Conservation (phyloP, 1,284 basidiomycete species). For the Sporisorium scitamineum region DNA sequence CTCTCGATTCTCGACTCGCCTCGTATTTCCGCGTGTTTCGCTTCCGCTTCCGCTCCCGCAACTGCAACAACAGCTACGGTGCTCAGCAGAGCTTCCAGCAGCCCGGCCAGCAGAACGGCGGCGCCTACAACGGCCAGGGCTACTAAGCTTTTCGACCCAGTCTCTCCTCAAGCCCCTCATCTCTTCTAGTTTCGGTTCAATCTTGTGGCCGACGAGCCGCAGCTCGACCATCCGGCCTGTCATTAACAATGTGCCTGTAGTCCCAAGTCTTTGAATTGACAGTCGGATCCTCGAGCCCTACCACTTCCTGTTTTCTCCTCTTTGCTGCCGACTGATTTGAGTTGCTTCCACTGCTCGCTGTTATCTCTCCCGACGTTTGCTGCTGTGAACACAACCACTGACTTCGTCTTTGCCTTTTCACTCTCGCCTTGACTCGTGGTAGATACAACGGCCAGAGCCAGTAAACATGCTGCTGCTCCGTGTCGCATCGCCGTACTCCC, state of each 20-base stretch:
- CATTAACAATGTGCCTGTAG: conserved; percentile 10
- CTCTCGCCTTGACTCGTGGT: background rate
- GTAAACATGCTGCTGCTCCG: conserved; percentile 22
- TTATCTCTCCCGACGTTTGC: background rate
- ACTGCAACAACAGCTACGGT: conserved; percentile 34
- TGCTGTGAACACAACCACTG: conserved; percentile 2
- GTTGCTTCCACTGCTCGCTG: background rate
- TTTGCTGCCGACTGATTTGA: background rate
- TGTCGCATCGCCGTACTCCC: background rate
- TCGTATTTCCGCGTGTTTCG: background rate
- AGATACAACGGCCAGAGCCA: conserved; percentile 53
- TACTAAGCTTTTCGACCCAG: conserved; percentile 35
- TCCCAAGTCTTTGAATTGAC: conserved; percentile 30
- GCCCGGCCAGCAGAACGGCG: conserved; percentile 46
- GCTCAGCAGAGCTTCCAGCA: conserved; percentile 49
- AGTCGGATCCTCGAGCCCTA: conserved; percentile 8
- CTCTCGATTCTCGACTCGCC: background rate
- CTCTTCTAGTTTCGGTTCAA: background rate
- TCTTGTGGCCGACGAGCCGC: background rate
- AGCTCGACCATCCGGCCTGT: conserved; percentile 1
- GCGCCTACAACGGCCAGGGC: conserved; percentile 47
- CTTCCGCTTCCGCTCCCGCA: background rate
- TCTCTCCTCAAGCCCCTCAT: conserved; percentile 7
- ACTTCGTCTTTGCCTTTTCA: background rate
- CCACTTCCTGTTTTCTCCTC: background rate